Percentiles rank a stretch among this genome's conserved stretches.
Conservation (phyloP, 371 early-diverging fungal genomes). For the Mucor lusitanicus region DNA sequence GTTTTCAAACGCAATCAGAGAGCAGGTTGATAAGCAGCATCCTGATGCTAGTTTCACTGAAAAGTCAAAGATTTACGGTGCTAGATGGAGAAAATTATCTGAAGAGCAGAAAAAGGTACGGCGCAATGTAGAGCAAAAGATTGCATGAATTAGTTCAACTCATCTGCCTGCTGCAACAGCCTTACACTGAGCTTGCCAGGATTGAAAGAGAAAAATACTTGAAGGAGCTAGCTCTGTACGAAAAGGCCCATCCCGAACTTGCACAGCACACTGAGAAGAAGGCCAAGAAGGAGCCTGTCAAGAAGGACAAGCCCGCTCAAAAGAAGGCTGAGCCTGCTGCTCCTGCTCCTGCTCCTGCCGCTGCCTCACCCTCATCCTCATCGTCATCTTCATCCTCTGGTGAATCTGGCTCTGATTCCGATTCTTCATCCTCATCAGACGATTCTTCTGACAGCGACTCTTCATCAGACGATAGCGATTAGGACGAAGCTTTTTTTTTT, state of each 20-base stretch:
- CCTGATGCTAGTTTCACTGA: constrained; percentile 12
- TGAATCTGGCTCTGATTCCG: constrained; percentile 1
- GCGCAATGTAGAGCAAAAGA: background rate
- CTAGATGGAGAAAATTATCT: constrained; percentile 13
- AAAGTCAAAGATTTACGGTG: constrained; percentile 17
- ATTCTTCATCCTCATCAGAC: background rate
- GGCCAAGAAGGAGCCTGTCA: background rate
- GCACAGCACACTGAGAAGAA: background rate
- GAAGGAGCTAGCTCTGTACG: constrained; percentile 8
- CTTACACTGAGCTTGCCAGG: constrained; percentile 10
- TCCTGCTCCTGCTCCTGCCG: background rate
- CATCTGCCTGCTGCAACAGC: background rate
- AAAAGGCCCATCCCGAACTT: background rate
- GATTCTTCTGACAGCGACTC: background rate
- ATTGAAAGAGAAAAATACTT: constrained; percentile 12
- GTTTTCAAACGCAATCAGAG: constrained; percentile 10
- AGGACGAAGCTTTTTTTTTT: background rate
- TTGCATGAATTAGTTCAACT: background rate
- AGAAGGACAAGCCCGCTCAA: background rate
- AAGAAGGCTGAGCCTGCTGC: background rate
- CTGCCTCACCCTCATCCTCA: background rate
- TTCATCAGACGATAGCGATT: constrained; percentile 8
- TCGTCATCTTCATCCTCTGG: background rate
- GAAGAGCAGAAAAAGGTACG: constrained; percentile 16
- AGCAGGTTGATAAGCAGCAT: constrained; percentile 3